Conservation (phyloP, 2,329 filamentous ascomycete species). For the Monilinia vaccinii-corymbosi region DNA sequence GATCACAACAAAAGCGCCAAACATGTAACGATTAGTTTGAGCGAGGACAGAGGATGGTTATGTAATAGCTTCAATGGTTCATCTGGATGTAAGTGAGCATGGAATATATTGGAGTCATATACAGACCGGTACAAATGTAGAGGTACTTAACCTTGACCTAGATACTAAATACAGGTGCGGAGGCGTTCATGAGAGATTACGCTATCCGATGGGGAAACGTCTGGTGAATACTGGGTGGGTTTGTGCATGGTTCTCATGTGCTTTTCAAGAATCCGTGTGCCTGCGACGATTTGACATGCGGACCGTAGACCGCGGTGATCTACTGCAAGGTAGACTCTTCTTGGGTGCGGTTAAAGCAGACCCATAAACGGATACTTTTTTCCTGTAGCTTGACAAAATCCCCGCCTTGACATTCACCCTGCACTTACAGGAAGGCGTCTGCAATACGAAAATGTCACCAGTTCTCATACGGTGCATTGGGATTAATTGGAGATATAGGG, state of each 20-base stretch:
- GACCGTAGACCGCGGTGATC: slow-evolving; percentile 2
- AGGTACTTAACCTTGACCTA: slow-evolving; percentile 1
- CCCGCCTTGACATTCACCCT: slow-evolving; percentile 2
- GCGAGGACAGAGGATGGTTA: neutral
- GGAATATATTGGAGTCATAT: neutral
- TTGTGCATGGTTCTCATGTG: slow-evolving; percentile 8
- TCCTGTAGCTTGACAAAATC: slow-evolving; percentile 5
- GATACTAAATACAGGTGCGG: slow-evolving; percentile 1
- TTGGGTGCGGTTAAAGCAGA: slow-evolving; percentile 4
- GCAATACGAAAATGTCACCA: slow-evolving; percentile 7
- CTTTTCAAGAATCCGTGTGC: neutral
- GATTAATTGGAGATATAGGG: slow-evolving; percentile 2
- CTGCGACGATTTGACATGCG: slow-evolving; percentile 1
- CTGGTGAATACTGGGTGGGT: slow-evolving; percentile 1
- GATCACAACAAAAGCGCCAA: neutral
- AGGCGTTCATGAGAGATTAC: slow-evolving; percentile 10
- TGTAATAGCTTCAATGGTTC: neutral
- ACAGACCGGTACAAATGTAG: neutral
- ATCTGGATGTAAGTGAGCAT: neutral
- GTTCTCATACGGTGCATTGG: neutral
- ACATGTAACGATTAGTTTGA: neutral
- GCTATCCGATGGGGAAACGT: slow-evolving; percentile 1
- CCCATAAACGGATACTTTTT: slow-evolving; percentile 6
- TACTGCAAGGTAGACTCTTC: slow-evolving; percentile 1
- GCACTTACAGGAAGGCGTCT: slow-evolving; percentile 11